phyloP scores from a whole-genome alignment of 2,329 filamentous ascomycete species.

The Xylariales sp. region DNA sequence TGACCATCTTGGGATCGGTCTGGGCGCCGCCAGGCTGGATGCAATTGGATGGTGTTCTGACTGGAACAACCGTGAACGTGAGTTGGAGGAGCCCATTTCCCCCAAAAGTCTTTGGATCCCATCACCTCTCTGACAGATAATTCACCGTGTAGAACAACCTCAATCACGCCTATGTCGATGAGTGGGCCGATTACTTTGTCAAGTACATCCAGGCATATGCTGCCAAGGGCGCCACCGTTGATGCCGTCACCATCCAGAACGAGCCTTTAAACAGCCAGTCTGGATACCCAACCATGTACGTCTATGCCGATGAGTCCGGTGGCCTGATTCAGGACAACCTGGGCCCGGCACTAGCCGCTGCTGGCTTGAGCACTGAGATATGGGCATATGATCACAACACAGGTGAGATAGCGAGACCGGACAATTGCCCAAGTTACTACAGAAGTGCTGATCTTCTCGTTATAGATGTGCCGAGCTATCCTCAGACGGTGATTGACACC shows the following conservation, averaged over 20 bases:
- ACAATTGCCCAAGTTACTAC: not conserved
- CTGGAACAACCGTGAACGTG: slow-evolving; percentile 8
- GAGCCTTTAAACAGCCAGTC: slow-evolving; percentile 36
- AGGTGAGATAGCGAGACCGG: slow-evolving; percentile 11
- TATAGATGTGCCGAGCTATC: slow-evolving; percentile 27
- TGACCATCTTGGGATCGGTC: slow-evolving; percentile 31
- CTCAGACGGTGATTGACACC: slow-evolving; percentile 30
- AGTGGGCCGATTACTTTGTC: slow-evolving; percentile 33
- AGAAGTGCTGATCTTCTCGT: not conserved
- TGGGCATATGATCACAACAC: slow-evolving; percentile 44
- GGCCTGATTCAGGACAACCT: slow-evolving; percentile 31
- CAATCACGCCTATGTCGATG: slow-evolving; percentile 28
- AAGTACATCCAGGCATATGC: slow-evolving; percentile 36
- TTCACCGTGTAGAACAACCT: slow-evolving; percentile 29
- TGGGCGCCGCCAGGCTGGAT: slow-evolving; percentile 39
- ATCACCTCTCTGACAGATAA: too few relatives aligned
- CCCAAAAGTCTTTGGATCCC: too few relatives aligned
- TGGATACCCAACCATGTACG: slow-evolving; percentile 32
- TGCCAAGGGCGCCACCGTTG: slow-evolving; percentile 27
- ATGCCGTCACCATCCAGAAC: slow-evolving; percentile 40
- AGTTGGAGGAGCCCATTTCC: not conserved
- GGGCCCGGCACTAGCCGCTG: slow-evolving; percentile 30
- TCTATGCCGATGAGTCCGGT: slow-evolving; percentile 31
- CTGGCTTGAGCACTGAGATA: slow-evolving; percentile 35
- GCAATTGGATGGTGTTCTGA: slow-evolving; percentile 26